Base-by-base conservation (phyloP, 805 yeast species). In the Lachancea mirantina region DNA sequence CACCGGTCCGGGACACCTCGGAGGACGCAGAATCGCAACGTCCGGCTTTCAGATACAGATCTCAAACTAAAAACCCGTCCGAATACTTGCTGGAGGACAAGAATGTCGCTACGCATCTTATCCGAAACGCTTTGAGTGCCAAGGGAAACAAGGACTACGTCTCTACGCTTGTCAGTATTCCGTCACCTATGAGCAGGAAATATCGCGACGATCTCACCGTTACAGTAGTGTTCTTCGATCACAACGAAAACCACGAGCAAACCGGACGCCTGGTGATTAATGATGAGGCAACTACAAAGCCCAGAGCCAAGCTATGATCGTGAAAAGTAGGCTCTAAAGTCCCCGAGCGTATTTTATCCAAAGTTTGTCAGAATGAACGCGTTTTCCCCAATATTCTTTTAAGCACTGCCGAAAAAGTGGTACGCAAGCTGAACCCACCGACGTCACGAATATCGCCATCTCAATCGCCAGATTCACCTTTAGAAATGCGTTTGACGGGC, bases 141-240 rank as follows among this genome's bases (percentile, higher is more conserved):
- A 80, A 81, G 15, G 96, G 94, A 0, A 78, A 84, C 23, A 74
- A 76, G 42, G 96, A 89, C 41, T 88, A 85, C 47, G 87, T 88
- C 3, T 76, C 88, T 14, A 83, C 92, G 73, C 64, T 92, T 39
- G 80, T 87, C 11, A 79, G 92, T 34, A 85, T 92, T 33, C 97
- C 97, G 13, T 74, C 87, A 11, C 96, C 97, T 2, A 71, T 82
- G 46, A 81, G 95, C 14, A 76, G 98, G 60, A 71, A 85, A 27
- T 89, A 88, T 60, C 76, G 98, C 57, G 98, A 92, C 61, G 98
- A 92, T 57, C 68, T 92, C 52, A 88, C 97, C 1, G 96, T 88
- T 4, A 85, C 96, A 3, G 98, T 92, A 15, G 84, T 89, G 2
- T 92, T 92, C 59, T 92, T 92, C 55, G 74, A 74, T 15, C 68